These are phyloP conservation scores for Entomortierella beljakovae DNA, from an alignment of 192 early-diverging fungal genomes.

Conservation along the genomic window DNA sequence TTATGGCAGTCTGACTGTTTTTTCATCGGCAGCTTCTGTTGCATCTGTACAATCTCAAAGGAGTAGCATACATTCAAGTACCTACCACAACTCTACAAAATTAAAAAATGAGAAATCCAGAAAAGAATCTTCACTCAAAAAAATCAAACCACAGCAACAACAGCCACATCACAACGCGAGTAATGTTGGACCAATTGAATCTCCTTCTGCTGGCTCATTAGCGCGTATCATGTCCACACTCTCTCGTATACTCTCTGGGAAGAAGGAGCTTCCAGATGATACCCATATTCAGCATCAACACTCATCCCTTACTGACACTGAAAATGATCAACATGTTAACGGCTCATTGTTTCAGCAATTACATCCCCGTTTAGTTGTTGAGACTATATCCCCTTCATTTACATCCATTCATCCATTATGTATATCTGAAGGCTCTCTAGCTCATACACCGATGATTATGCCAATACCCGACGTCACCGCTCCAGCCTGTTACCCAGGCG, in stretches of 20 bases:
- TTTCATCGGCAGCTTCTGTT: constrained; percentile 1
- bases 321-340: not conserved
- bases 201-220: not conserved
- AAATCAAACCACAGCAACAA: not conserved
- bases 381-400: not conserved
- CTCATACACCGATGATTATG: not conserved
- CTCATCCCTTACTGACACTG: not conserved
- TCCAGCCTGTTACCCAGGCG: constrained; percentile 42
- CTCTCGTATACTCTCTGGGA: constrained; percentile 11
- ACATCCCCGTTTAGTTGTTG: not conserved
- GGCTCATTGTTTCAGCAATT: constrained; percentile 5
- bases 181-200: not conserved
- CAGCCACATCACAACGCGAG: not conserved
- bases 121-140: not conserved
- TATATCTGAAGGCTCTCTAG: not conserved
- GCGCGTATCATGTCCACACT: constrained; percentile 24
- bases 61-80: constrained; percentile 1
- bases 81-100: not conserved
- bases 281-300: not conserved
- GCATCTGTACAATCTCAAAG: constrained; percentile 6
- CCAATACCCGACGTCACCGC: constrained; percentile 7
- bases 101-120: not conserved
- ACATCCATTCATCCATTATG: constrained; percentile 1
- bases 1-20: constrained; percentile 14
- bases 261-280: constrained; percentile 7